Percentiles rank a stretch among this genome's conserved stretches.
Conservation (phyloP, 2,329 filamentous ascomycete genomes). For the Hypoxylon sp. region DNA sequence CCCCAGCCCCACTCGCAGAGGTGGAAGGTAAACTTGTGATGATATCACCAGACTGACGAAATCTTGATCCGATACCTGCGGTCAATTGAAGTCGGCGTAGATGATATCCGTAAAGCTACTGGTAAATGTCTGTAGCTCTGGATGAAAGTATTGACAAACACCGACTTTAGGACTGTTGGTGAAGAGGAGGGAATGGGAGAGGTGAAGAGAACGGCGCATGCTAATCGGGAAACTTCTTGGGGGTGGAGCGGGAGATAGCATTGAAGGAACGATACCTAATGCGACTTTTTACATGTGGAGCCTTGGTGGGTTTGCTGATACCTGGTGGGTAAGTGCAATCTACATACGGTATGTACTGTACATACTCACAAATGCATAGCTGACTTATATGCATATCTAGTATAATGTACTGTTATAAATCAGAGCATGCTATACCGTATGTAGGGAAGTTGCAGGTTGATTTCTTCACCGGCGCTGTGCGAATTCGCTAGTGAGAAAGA, state of each 20-base stretch:
- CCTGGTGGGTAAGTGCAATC: conserved; percentile 11
- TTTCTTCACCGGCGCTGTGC: background rate
- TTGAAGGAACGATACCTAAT: conserved; percentile 24
- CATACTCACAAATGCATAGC: background rate
- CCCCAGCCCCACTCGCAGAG: conserved; percentile 43
- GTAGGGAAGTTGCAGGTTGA: conserved; percentile 12
- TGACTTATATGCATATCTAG: background rate
- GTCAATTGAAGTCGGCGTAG: conserved; percentile 24
- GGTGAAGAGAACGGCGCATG: conserved; percentile 31
- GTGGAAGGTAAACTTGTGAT: conserved; percentile 31
- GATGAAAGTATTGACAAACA: conserved; percentile 18
- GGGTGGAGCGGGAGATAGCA: conserved; percentile 38
- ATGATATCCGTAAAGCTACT: conserved; percentile 28
- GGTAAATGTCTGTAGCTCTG: conserved; percentile 6
- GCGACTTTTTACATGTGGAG: conserved; percentile 24
- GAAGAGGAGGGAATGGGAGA: conserved; percentile 21
- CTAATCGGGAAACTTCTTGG: conserved; percentile 33
- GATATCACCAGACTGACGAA: conserved; percentile 42
- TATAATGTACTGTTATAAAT: conserved; percentile 11
- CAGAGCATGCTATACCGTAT: conserved; percentile 11
- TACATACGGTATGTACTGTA: background rate
- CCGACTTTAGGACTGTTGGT: conserved; percentile 13
- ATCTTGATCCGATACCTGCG: conserved; percentile 12
- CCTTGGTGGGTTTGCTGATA: conserved; percentile 15
- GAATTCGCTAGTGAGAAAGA: conserved; percentile 3